A percentile compares a stretch with the other conserved stretches of the same genome.
Conservation (phyloP, 2,329 filamentous ascomycete species). For the Trichophyton schoenleinii region DNA sequence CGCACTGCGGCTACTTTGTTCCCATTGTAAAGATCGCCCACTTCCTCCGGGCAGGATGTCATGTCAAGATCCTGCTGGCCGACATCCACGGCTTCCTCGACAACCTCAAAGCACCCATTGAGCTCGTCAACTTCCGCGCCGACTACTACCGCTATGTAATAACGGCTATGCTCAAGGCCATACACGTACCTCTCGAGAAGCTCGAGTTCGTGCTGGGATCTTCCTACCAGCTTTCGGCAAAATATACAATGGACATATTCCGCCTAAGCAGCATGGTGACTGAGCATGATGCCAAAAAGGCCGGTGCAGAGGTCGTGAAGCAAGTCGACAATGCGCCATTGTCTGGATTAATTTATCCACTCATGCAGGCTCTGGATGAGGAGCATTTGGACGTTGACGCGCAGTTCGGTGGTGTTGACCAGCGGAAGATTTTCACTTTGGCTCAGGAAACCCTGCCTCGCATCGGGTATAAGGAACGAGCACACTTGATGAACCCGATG, state of each 20-base stretch:
- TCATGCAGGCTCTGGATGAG: constrained; percentile 86
- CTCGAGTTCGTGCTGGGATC: constrained; percentile 67
- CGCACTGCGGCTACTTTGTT: constrained; percentile 78
- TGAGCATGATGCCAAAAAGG: constrained; percentile 75
- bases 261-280: constrained; percentile 57
- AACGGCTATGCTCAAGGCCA: constrained; percentile 54
- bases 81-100: constrained; percentile 45
- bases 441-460: constrained; percentile 76
- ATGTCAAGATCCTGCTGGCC: constrained; percentile 60
- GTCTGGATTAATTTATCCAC: constrained; percentile 64
- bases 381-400: constrained; percentile 76
- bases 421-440: constrained; percentile 77
- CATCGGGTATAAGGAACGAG: constrained; percentile 66
- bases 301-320: constrained; percentile 89
- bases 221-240: constrained; percentile 52
- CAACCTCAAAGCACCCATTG: constrained; percentile 62
- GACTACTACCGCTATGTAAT: constrained; percentile 67
- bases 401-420: constrained; percentile 75
- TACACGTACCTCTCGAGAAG: constrained; percentile 60
- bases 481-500: constrained; percentile 75
- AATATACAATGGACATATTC: constrained; percentile 84
- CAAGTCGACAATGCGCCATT: constrained; percentile 66
- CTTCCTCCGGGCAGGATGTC: constrained; percentile 67
- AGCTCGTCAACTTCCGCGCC: constrained; percentile 63
- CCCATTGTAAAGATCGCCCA: constrained; percentile 75